Evolutionary conservation across 345 rosid species (phyloP).

Genomic region (Eucalyptus cloeziana): DNA sequence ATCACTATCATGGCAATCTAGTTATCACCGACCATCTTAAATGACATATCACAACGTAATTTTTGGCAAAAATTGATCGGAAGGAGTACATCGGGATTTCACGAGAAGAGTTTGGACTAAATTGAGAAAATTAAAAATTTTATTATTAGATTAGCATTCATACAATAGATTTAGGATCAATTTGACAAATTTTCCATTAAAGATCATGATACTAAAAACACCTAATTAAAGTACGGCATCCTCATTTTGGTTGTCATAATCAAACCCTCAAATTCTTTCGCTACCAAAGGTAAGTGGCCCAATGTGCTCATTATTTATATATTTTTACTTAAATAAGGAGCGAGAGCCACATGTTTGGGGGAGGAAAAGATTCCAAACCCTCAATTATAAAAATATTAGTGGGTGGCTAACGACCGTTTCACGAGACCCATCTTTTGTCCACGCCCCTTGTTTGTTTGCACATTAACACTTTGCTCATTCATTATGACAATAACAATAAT

Average conservation of each 20-base stretch:
- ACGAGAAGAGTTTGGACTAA: rapidly evolving
- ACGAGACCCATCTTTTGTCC: neutral
- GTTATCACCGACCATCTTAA: rapidly evolving
- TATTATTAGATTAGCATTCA: rapidly evolving
- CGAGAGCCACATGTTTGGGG: neutral
- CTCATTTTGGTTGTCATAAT: neutral
- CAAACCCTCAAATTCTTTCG: neutral
- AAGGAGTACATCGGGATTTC: rapidly evolving
- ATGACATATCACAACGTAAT: neutral
- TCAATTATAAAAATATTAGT: neutral
- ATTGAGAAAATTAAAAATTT: rapidly evolving
- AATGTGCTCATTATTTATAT: neutral
- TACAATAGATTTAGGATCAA: rapidly evolving
- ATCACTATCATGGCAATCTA: rapidly evolving
- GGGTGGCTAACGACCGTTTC: neutral
- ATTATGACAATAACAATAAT: neutral
- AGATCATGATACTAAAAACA: neutral
- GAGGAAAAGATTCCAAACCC: neutral
- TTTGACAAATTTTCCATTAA: neutral
- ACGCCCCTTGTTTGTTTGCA: neutral
- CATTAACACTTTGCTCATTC: neutral
- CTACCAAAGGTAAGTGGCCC: neutral
- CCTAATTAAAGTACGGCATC: neutral
- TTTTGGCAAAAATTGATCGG: rapidly evolving
- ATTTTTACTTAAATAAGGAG: neutral